Conservation (phyloP, 495 filamentous ascomycete genomes). For the Parmelia sp. region DNA sequence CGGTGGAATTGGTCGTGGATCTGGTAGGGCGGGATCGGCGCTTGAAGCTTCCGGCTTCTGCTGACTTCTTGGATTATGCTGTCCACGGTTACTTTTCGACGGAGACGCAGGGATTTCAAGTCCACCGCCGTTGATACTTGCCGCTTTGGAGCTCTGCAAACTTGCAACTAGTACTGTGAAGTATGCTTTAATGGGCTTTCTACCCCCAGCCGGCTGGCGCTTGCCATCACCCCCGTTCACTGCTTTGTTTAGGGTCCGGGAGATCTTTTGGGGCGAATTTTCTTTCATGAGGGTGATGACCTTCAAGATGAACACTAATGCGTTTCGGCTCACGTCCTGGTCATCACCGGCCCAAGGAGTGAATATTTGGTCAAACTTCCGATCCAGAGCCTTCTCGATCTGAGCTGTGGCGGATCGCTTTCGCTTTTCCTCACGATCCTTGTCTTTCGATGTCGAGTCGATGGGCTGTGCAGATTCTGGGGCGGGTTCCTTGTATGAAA, state of each 20-base stretch:
- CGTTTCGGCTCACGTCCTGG: neutral
- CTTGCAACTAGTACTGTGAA: neutral
- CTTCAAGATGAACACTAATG: neutral
- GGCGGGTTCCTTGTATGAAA: neutral
- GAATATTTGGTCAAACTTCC: neutral
- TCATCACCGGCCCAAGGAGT: neutral
- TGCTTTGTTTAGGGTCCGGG: neutral
- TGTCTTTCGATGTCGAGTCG: neutral
- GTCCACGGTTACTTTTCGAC: neutral
- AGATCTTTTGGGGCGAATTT: neutral
- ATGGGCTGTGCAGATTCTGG: neutral
- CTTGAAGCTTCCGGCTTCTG: neutral
- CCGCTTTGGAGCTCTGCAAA: neutral
- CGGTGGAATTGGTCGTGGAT: neutral
- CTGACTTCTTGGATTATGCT: neutral
- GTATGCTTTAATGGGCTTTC: neutral
- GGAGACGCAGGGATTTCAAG: neutral
- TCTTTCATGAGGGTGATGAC: neutral
- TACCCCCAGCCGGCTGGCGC: neutral
- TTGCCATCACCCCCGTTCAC: neutral
- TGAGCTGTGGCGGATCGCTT: neutral
- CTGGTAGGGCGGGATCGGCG: neutral
- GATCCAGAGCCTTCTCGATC: neutral
- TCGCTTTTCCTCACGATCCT: neutral
- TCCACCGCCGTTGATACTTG: neutral